These are phyloP conservation scores for Patellifolia procumbens DNA, from an alignment of 179 eudicot species.

Conservation along the genomic window DNA sequence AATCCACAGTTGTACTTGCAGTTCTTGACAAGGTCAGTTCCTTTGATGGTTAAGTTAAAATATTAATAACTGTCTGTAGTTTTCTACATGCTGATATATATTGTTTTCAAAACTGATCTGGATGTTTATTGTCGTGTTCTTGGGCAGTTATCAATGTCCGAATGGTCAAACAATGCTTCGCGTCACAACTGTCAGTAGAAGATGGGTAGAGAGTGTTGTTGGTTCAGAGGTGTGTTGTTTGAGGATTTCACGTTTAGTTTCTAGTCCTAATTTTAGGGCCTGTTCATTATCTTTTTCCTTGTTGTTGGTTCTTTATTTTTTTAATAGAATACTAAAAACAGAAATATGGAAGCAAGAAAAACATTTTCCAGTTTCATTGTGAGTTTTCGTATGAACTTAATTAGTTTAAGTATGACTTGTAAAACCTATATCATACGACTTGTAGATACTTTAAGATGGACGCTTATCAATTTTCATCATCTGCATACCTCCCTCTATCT, in stretches of 20 bases:
- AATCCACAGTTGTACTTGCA: slow-evolving; percentile 77
- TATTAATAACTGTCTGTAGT: background rate
- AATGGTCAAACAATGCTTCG: slow-evolving; percentile 72
- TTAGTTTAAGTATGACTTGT: no score
- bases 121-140: background rate
- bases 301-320: no score
- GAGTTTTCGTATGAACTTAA: no score
- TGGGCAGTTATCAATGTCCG: slow-evolving; percentile 71
- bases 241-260: background rate
- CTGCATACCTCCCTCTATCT: background rate
- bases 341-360: no score
- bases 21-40: slow-evolving; percentile 68
- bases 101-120: background rate
- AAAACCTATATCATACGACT: no score
- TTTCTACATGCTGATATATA: background rate
- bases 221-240: slow-evolving; percentile 66
- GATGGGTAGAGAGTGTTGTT: slow-evolving; percentile 78
- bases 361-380: no score
- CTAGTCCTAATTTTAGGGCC: background rate
- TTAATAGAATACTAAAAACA: no score
- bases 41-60: slow-evolving; percentile 14
- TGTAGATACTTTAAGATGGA: no score
- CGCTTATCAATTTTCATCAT: background rate
- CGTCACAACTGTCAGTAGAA: slow-evolving; percentile 77
- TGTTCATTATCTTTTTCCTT: no score